Conservation (phyloP, 768 basidiomycete species). For the Boletus subcaerulescens region DNA sequence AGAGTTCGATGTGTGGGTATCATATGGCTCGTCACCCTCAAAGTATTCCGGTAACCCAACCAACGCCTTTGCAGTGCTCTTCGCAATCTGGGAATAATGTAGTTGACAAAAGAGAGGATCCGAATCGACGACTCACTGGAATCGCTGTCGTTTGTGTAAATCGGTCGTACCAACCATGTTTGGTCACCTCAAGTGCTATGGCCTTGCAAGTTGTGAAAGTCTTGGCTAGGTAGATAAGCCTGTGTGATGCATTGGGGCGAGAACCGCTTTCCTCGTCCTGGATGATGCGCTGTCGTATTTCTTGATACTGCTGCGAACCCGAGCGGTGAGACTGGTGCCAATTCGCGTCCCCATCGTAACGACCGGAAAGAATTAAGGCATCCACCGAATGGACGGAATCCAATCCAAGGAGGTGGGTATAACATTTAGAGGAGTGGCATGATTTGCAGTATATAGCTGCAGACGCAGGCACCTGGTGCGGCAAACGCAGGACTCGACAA, state of each 20-base stretch:
- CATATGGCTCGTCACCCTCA: constrained; percentile 2
- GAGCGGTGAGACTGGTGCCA: constrained; percentile 38
- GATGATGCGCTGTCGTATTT: constrained; percentile 10
- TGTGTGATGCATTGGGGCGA: constrained; percentile 29
- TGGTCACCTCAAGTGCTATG: constrained; percentile 36
- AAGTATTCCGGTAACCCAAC: constrained; percentile 8
- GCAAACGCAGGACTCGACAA: constrained; percentile 16
- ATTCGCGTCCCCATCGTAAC: constrained; percentile 11
- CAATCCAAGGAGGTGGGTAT: constrained; percentile 33
- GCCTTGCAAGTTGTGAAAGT: constrained; percentile 50
- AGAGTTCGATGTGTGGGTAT: not conserved
- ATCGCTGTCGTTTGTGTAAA: constrained; percentile 17
- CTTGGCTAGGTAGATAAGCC: constrained; percentile 46
- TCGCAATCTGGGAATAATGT: constrained; percentile 16
- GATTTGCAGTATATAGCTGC: constrained; percentile 33
- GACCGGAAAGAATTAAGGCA: constrained; percentile 27
- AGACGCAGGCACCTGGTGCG: constrained; percentile 16
- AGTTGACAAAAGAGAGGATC: not conserved
- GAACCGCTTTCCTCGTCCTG: constrained; percentile 38
- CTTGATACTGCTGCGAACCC: constrained; percentile 15
- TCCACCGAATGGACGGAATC: constrained; percentile 38
- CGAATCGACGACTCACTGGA: constrained; percentile 20
- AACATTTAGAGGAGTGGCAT: constrained; percentile 39
- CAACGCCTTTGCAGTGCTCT: constrained; percentile 11
- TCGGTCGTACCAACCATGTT: constrained; percentile 63